Percentiles rank a stretch among this genome's conserved stretches.
These are phyloP conservation scores for Glycine latifolia DNA, from an alignment of 306 rosid genomes.

Conservation along the genomic window DNA sequence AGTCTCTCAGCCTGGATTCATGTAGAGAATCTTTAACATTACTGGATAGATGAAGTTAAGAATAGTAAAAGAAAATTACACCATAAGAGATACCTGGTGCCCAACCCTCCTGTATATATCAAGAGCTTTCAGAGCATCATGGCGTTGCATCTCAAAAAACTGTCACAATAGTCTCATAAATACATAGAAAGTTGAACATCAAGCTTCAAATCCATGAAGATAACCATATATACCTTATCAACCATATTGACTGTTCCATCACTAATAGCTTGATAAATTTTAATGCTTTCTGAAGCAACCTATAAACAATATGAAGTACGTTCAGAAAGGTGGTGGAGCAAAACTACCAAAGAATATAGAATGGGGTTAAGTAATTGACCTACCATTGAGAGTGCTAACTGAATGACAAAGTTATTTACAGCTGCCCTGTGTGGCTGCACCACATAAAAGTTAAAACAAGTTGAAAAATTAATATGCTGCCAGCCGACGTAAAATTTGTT, in stretches of 20 bases:
- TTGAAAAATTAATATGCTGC: conserved; percentile 24
- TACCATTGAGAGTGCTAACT: conserved; percentile 90
- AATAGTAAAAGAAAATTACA: conserved; percentile 21
- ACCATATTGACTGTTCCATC: conserved; percentile 96
- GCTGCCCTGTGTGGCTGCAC: conserved; percentile 98
- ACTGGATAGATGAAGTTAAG: conserved; percentile 36
- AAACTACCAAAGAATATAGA: conserved; percentile 30
- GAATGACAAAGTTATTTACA: conserved; percentile 83
- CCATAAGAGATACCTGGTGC: conserved; percentile 72
- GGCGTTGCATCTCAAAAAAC: conserved; percentile 98
- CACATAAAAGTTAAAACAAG: conserved; percentile 35
- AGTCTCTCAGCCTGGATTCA: conserved; percentile 86
- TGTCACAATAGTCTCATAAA: conserved; percentile 55
- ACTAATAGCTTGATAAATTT: conserved; percentile 95
- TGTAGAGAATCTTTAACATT: conserved; percentile 16
- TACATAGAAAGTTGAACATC: conserved; percentile 45
- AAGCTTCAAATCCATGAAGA: conserved; percentile 47
- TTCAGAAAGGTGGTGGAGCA: conserved; percentile 44
- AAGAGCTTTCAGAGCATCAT: conserved; percentile 86
- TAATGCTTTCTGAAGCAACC: conserved; percentile 95
- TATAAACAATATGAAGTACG: conserved; percentile 48
- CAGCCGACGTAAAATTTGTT: conserved; percentile 27
- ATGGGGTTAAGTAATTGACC: conserved; percentile 45
- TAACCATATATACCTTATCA: conserved; percentile 78
- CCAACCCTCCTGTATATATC: conserved; percentile 96